These are phyloP conservation scores for Clavispora santaluciae DNA, from an alignment of 805 yeast genomes.

Conservation along the genomic window DNA sequence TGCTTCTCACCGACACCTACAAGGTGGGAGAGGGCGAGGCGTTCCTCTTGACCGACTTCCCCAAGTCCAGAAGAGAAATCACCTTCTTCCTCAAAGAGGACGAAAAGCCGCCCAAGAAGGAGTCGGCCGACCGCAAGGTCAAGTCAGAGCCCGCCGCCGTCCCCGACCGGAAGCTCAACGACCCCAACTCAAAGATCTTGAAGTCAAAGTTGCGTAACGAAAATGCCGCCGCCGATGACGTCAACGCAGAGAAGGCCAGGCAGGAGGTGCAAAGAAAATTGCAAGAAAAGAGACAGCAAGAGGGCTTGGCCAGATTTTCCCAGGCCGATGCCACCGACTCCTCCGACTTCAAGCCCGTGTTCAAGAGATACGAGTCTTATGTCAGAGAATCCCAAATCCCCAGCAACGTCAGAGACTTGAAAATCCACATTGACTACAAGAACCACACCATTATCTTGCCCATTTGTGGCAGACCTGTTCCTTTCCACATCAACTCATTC, in stretches of 20 bases:
- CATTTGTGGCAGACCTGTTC: constrained; percentile 93
- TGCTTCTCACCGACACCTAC: constrained; percentile 77
- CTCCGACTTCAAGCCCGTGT: constrained; percentile 61
- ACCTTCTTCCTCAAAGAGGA: constrained; percentile 80
- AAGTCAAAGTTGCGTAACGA: constrained; percentile 79
- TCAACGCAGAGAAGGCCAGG: constrained; percentile 67
- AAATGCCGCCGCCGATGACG: constrained; percentile 60
- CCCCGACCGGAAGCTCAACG: constrained; percentile 26
- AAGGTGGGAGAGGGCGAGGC: constrained; percentile 62
- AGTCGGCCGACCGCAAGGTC: constrained; percentile 19
- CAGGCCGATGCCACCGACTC: constrained; percentile 70
- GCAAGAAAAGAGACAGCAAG: constrained; percentile 80
- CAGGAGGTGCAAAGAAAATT: constrained; percentile 77
- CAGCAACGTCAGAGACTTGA: constrained; percentile 70
- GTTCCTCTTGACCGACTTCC: constrained; percentile 64
- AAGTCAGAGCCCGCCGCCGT: constrained; percentile 38
- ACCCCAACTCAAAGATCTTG: constrained; percentile 58
- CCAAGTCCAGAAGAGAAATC: constrained; percentile 67
- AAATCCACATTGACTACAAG: constrained; percentile 81
- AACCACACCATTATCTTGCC: constrained; percentile 88
- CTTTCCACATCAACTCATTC: constrained; percentile 91
- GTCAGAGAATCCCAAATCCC: constrained; percentile 93
- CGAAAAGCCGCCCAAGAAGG: constrained; percentile 34
- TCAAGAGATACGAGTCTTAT: constrained; percentile 91
- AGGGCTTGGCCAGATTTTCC: constrained; percentile 77